phyloP scores from a whole-genome alignment of 1,284 basidiomycete genomes.

The Blastosporella zonata region DNA sequence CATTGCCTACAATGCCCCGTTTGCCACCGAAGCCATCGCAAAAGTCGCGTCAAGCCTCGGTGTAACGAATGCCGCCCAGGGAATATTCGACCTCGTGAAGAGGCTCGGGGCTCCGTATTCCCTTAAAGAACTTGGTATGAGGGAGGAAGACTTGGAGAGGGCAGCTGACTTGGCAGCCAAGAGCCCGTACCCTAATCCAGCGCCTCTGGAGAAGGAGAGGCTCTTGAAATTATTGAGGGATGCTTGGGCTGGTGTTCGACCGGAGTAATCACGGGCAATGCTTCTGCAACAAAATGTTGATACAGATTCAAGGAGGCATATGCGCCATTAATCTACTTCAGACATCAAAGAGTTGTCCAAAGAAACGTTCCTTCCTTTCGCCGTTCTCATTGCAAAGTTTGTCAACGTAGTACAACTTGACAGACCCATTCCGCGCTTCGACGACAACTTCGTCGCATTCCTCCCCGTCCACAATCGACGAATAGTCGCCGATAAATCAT shows the following conservation, averaged over 20 bases:
- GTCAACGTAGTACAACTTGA: conserved; percentile 32
- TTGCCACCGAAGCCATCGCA: conserved; percentile 32
- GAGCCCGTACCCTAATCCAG: conserved; percentile 43
- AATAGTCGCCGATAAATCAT: conserved; percentile 35
- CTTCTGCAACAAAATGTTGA: neutral
- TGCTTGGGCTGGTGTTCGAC: conserved; percentile 25
- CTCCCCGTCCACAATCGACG: conserved; percentile 19
- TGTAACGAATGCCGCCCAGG: conserved; percentile 32
- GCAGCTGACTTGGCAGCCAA: conserved; percentile 40
- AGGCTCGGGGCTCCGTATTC: conserved; percentile 36
- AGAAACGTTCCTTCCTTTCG: conserved; percentile 11
- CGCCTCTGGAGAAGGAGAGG: conserved; percentile 35
- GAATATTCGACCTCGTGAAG: conserved; percentile 38
- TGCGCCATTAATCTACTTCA: neutral
- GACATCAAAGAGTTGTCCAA: conserved; percentile 15
- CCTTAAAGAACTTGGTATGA: conserved; percentile 41
- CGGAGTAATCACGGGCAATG: conserved; percentile 19
- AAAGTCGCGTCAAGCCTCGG: conserved; percentile 35
- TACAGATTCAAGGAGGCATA: no score
- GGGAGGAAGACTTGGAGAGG: conserved; percentile 39
- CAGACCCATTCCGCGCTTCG: conserved; percentile 29
- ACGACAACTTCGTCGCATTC: conserved; percentile 29
- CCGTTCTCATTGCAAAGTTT: conserved; percentile 22
- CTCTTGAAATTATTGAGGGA: conserved; percentile 22
- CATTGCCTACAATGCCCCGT: conserved; percentile 41